Evolutionary conservation across 805 yeast species (phyloP), one percentile per base, ranked within the genome.

Genomic region (Dipodascus albidus): DNA sequence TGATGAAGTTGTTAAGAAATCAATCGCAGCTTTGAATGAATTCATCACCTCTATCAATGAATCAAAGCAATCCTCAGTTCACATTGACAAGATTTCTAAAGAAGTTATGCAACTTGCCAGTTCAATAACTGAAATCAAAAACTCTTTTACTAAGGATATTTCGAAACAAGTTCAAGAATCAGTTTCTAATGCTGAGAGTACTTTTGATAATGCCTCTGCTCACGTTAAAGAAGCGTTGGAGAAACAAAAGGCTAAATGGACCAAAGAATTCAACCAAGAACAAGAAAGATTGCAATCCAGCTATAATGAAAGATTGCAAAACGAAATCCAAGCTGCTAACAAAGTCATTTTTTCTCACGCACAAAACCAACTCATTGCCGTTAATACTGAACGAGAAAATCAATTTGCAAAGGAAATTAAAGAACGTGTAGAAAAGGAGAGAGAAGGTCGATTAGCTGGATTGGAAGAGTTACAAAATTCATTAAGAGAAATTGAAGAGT

Each of bases 381-480:
- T 83, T 54, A 79, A 87, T 62, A 71, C 82, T 51, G 82, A 81
- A 59, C 83, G 85, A 60, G 80, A 87, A 55, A 77, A 82, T 59
- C 81, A 80, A 63, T 81, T 86, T 65, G 78, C 82, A 57, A 71
- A 74, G 52, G 72, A 79, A 54, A 73, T 88, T 50, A 65, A 75
- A 49, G 75, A 78, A 53, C 77, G 77, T 55, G 77, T 90, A 52
- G 90, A 84, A 58, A 58, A 66, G 11, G 95, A 85, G 74, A 82
- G 98, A 70, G 75, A 82, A 58, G 87, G 89, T 23, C 82, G 93
- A 64, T 78, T 90, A 61, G 75, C 84, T 49, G 75, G 83, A 61
- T 74, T 93, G 62, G 75, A 76, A 33, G 78, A 80, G 54, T 74
- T 93, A 53, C 73, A 77, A 51, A 72, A 68, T 23, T 74, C 76